A percentile compares a stretch with the other conserved stretches of the same genome.
These are phyloP conservation scores for Avena sativa DNA, from an alignment of 176 grass and related monocot species.

Conservation along the genomic window DNA sequence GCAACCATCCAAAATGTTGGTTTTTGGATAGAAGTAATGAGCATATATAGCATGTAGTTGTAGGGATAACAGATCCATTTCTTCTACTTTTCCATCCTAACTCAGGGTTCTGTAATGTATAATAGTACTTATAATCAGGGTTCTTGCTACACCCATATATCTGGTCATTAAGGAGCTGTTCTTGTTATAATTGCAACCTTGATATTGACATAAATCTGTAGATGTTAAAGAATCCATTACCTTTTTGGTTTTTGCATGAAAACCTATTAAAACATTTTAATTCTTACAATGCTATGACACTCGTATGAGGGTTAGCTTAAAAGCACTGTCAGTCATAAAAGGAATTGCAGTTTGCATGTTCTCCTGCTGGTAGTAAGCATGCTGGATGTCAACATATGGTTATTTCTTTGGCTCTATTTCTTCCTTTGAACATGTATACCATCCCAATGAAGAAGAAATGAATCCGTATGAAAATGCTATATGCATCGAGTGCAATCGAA, in stretches of 20 bases:
- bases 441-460: conserved; percentile 76
- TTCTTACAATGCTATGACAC: not conserved
- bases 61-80: conserved; percentile 14
- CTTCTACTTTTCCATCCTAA: not conserved
- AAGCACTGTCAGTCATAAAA: conserved; percentile 1
- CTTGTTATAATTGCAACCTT: not conserved
- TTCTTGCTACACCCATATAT: conserved; percentile 22
- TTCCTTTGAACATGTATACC: conserved; percentile 63
- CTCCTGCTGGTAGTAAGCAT: not conserved
- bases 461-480: conserved; percentile 74
- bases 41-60: not conserved
- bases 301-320: not conserved
- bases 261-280: not conserved
- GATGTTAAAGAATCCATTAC: not conserved
- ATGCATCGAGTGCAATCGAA: conserved; percentile 78
- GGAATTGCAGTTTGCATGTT: not conserved
- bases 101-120: conserved; percentile 2
- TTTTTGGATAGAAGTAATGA: not conserved
- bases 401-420: conserved; percentile 27
- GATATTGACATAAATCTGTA: not conserved
- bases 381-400: not conserved
- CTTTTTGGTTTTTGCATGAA: conserved; percentile 4
- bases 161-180: not conserved
- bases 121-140: not conserved
- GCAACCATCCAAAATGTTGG: conserved; percentile 22